phyloP scores from a whole-genome alignment of 257 asterid genomes.

The Solanum bulbocastanum region DNA sequence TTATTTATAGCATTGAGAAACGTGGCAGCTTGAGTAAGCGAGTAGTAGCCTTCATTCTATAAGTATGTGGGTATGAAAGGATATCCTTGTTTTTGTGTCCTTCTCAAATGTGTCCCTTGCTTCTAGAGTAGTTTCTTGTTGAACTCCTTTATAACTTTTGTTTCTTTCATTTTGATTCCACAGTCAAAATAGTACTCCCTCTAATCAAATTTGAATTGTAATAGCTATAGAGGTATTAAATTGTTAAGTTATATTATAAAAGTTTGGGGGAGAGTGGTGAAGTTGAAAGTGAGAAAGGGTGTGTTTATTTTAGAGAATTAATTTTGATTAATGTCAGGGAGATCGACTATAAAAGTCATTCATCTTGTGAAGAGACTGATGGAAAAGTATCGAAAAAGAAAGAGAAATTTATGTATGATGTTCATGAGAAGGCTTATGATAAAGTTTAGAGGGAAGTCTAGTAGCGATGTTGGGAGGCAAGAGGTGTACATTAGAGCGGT shows the following conservation, averaged over 20 bases:
- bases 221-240: neutral
- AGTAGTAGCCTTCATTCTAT: neutral
- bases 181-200: too few species aligned
- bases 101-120: neutral
- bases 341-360: too few species aligned
- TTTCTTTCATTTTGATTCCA: neutral
- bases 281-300: too few species aligned
- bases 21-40: neutral
- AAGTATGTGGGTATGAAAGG: neutral
- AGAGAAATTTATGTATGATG: too few species aligned
- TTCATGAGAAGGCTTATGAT: too few species aligned
- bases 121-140: neutral
- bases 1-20: neutral
- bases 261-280: neutral
- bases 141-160: neutral
- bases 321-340: too few species aligned
- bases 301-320: too few species aligned
- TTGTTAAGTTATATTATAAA: neutral
- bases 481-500: too few species aligned
- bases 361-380: accelerated
- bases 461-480: too few species aligned
- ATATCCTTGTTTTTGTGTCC: neutral
- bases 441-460: too few species aligned
- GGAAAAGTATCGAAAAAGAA: too few species aligned
- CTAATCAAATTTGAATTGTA: neutral